phyloP scores from a whole-genome alignment of 257 asterid genomes.

The Capsicum baccatum region DNA sequence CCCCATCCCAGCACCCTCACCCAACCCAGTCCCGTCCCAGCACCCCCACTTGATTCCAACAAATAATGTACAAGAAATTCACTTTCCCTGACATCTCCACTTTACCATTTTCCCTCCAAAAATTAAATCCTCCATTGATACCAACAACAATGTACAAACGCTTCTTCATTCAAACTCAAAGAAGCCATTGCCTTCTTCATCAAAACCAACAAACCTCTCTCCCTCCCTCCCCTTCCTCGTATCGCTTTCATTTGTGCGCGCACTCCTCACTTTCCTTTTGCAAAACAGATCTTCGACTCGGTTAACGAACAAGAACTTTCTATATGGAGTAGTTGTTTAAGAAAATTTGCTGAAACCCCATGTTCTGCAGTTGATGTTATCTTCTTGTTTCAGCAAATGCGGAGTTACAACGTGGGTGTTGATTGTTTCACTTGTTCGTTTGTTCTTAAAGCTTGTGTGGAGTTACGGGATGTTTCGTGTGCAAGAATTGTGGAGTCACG shows the following conservation, averaged over 20 bases:
- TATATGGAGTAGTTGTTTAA: constrained; percentile 61
- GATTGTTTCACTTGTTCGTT: constrained; percentile 66
- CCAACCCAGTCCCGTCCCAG: too few relatives aligned
- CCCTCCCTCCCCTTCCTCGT: constrained; percentile 53
- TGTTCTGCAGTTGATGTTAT: constrained; percentile 56
- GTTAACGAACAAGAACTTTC: constrained; percentile 36
- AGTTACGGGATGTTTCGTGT: constrained; percentile 43
- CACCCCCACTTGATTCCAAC: too few relatives aligned
- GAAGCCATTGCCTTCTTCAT: constrained; percentile 52
- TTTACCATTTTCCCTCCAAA: neutral
- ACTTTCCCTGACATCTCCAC: neutral
- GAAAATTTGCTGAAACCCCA: constrained; percentile 55
- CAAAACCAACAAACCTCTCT: constrained; percentile 53
- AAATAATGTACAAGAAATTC: neutral
- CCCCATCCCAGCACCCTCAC: too few relatives aligned
- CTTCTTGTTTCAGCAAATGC: constrained; percentile 56
- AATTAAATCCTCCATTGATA: neutral
- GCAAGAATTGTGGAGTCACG: constrained; percentile 43
- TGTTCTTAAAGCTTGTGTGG: constrained; percentile 63
- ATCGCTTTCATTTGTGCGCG: constrained; percentile 71
- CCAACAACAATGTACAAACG: neutral
- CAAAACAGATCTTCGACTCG: constrained; percentile 48
- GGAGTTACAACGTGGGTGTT: constrained; percentile 44
- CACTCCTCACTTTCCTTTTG: constrained; percentile 58
- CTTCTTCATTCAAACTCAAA: constrained; percentile 54